phyloP scores from a whole-genome alignment of 331 rosid species.

The Stylosanthes scabra region DNA sequence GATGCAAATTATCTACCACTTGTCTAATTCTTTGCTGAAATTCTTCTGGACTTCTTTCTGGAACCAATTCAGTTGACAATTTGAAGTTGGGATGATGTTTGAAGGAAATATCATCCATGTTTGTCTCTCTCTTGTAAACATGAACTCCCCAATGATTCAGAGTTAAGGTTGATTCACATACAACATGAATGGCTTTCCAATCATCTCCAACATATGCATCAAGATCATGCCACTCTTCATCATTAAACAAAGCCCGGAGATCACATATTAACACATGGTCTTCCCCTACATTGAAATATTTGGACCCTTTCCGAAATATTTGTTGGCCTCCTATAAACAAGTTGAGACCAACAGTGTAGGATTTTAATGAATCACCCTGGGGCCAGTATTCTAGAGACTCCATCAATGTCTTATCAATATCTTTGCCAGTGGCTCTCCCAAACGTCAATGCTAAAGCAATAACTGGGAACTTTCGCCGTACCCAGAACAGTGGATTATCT shows the following conservation, averaged over 20 bases:
- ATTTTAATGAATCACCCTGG: no score
- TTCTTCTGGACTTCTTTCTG: no score
- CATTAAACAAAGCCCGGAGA: not conserved
- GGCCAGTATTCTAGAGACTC: no score
- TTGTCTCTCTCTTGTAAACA: not conserved
- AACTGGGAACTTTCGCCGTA: not conserved
- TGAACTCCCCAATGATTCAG: not conserved
- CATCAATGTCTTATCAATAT: no score
- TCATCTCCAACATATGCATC: not conserved
- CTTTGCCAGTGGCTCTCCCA: not conserved
- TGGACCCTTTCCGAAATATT: not conserved
- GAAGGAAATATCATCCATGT: not conserved
- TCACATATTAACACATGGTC: conserved; percentile 11
- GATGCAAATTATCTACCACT: not conserved
- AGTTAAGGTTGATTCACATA: not conserved
- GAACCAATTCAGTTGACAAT: no score
- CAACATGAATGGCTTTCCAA: not conserved
- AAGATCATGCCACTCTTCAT: conserved; percentile 18
- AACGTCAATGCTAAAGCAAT: conserved; percentile 6
- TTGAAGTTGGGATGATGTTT: not conserved
- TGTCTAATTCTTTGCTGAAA: not conserved
- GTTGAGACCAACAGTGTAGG: not conserved
- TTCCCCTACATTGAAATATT: not conserved
- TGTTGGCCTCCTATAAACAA: not conserved
- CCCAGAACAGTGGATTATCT: conserved; percentile 6